Evolutionary conservation across 1,284 basidiomycete species (phyloP), one percentile per base, ranked within the genome.

Genomic region (Dichomitus squalens): DNA sequence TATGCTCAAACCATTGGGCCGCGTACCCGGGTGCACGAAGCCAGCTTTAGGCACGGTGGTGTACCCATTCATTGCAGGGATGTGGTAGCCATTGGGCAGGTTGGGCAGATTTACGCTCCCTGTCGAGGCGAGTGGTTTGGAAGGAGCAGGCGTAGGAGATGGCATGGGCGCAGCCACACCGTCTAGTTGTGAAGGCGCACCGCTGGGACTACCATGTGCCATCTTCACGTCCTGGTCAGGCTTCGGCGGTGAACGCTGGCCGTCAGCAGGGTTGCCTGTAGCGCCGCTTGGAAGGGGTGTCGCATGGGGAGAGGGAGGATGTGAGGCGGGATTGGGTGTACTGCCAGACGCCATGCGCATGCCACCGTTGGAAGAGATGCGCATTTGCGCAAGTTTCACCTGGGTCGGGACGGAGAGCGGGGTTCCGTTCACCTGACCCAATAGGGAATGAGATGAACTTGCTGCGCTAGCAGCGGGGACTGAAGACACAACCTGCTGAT

Each of bases 331-430:
- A 44, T 57, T 61, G 2, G 60, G 41, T n/a, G 52, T 60, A 31
- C 64, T 57, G 8, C 61, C 61, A 7, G 68, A 35, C 56, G 65
- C 11, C 1, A 82, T 79, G 18, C 79, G 81, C 70, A 82, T 83
- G 35, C 73, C 79, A 53, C 79, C 81, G 38, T 79, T 81, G 0
- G 83, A 80, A 0, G 83, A 82, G 35, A 84, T 82, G 31, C 85
- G 80, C 72, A 84, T 77, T 49, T 83, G 83, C 0, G 83, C 80
- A 54, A 79, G 68, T 40, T 80, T 86, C 58, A 85, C 69, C 49
- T 82, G 83, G 18, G 83, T 76, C 0, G 83, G 73, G 11, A 85
- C 73, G 0, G 83, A 76, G 0, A 65, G 50, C 8, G 66, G 63
- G 1, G 59, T 64, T 7, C 63, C 60, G 21, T 53, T 60, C 11